phyloP scores from a whole-genome alignment of 768 basidiomycete species.

The Termitomyces heimii region DNA sequence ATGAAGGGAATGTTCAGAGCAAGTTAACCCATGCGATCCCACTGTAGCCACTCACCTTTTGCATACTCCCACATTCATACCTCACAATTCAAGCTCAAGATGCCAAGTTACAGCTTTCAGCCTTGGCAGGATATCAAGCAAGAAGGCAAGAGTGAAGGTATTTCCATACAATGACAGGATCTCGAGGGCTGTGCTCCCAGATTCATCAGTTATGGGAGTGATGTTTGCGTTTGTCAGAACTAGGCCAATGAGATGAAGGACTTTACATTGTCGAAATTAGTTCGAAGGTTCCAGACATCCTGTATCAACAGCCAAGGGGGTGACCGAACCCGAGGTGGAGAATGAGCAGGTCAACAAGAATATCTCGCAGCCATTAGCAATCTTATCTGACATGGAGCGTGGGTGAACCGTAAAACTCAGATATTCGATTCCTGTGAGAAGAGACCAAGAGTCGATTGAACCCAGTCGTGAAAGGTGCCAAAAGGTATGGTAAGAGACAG shows the following conservation, averaged over 20 bases:
- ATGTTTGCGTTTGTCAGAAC: slow-evolving; percentile 15
- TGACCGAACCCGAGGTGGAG: not conserved
- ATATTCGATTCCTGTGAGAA: slow-evolving; percentile 12
- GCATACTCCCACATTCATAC: slow-evolving; percentile 21
- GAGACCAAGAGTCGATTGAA: slow-evolving; percentile 15
- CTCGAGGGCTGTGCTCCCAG: slow-evolving; percentile 15
- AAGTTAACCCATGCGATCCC: slow-evolving; percentile 18
- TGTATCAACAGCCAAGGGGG: not conserved
- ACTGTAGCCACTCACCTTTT: slow-evolving; percentile 15
- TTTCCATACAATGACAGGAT: slow-evolving; percentile 16
- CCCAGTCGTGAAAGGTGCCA: slow-evolving; percentile 14
- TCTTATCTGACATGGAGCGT: too few relatives aligned
- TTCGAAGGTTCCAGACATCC: not conserved
- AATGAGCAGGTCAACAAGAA: not conserved
- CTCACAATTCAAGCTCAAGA: slow-evolving; percentile 2
- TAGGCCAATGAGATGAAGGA: slow-evolving; percentile 17
- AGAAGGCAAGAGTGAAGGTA: slow-evolving; percentile 16
- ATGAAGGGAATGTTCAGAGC: slow-evolving; percentile 8
- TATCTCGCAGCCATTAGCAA: not conserved
- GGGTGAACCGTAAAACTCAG: slow-evolving; percentile 6
- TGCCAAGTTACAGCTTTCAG: not conserved
- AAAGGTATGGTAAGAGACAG: slow-evolving; percentile 18
- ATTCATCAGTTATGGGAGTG: slow-evolving; percentile 10
- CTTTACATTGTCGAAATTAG: slow-evolving; percentile 5
- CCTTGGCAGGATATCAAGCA: slow-evolving; percentile 12